phyloP scores from a whole-genome alignment of 139 green algal genomes.

The Tetratostichococcus sp. region DNA sequence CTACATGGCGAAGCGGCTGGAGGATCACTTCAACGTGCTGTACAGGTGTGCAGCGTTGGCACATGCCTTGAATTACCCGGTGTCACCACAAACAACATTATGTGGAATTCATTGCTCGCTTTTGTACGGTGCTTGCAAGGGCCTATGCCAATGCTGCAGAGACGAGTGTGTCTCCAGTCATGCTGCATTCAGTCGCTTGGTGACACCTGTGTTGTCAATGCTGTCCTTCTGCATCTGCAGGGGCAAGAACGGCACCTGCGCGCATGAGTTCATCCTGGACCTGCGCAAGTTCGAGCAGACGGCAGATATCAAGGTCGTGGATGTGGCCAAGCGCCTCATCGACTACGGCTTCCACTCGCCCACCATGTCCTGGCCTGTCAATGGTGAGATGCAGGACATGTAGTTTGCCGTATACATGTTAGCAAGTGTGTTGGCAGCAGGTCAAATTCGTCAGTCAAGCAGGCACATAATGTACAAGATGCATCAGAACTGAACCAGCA shows the following conservation, averaged over 20 bases:
- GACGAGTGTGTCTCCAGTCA: no score
- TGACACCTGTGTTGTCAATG: no score
- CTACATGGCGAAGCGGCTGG: constrained; percentile 96
- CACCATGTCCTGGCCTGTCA: constrained; percentile 99
- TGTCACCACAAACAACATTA: no score
- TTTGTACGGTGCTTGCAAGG: no score
- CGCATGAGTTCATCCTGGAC: constrained; percentile 99
- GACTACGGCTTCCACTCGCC: constrained; percentile 99
- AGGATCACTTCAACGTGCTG: constrained; percentile 76
- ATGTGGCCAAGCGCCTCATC: constrained; percentile 98
- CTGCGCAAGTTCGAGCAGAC: constrained; percentile 36
- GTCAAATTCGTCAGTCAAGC: background rate
- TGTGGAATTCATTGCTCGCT: no score
- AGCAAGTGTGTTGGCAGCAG: no score
- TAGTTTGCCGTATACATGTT: no score
- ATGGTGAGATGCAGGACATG: constrained; percentile 11
- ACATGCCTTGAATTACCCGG: constrained; percentile 12
- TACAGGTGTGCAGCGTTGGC: constrained; percentile 62
- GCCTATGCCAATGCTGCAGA: no score
- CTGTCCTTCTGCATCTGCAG: background rate
- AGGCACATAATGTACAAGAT: background rate
- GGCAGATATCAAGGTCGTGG: constrained; percentile 73
- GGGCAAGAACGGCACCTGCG: constrained; percentile 88
- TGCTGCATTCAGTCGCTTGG: no score
- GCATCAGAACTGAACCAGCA: background rate